phyloP scores from a whole-genome alignment of 257 asterid genomes.

The Plantago elongata region DNA sequence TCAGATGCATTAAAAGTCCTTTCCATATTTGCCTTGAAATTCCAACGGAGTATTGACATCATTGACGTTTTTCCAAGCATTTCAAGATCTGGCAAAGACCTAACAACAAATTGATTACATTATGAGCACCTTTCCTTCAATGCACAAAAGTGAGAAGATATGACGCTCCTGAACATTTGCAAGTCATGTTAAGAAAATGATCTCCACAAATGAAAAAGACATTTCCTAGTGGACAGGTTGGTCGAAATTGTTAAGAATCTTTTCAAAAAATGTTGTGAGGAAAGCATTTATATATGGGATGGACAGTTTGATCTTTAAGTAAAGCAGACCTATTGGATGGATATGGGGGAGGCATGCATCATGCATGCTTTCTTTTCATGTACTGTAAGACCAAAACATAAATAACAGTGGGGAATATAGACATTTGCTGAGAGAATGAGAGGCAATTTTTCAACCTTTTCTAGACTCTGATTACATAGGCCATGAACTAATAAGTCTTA shows the following conservation, averaged over 20 bases:
- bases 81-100: slow-evolving; percentile 72
- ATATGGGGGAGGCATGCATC: no score
- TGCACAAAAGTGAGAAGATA: slow-evolving; percentile 14
- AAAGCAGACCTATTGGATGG: no score
- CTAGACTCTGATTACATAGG: no score
- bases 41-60: slow-evolving; percentile 73
- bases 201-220: neutral
- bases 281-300: no score
- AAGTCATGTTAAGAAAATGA: neutral
- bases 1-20: slow-evolving; percentile 78
- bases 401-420: no score
- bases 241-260: neutral
- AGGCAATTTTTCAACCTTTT: no score
- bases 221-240: neutral
- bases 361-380: no score
- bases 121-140: slow-evolving; percentile 12
- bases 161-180: neutral
- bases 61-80: slow-evolving; percentile 61
- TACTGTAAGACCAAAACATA: no score
- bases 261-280: no score
- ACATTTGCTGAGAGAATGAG: no score
- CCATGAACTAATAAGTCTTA: no score
- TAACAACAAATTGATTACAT: slow-evolving; percentile 26
- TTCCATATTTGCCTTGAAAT: slow-evolving; percentile 68
- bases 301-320: no score